These are phyloP conservation scores for Moringa oleifera DNA, from an alignment of 345 rosid genomes.

Conservation along the genomic window DNA sequence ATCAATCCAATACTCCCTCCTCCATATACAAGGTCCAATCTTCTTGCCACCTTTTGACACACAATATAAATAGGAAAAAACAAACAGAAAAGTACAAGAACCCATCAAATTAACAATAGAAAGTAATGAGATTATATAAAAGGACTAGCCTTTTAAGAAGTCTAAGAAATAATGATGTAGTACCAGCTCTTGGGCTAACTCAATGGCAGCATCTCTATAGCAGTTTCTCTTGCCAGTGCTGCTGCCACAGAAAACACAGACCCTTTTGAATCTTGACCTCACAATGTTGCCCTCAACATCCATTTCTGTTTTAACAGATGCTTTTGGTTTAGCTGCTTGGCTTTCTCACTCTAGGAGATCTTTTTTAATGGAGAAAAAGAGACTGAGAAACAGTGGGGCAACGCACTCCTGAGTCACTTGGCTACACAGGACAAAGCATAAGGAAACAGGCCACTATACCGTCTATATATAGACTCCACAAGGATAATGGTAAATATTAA, in stretches of 20 bases:
- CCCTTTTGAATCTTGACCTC: constrained; percentile 70
- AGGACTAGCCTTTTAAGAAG: not conserved
- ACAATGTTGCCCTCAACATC: constrained; percentile 23
- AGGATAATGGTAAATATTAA: not conserved
- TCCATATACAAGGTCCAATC: constrained; percentile 85
- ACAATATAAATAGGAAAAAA: constrained; percentile 2
- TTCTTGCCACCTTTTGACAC: constrained; percentile 47
- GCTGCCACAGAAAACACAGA: constrained; percentile 83
- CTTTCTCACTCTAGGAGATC: not conserved
- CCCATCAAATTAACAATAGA: not conserved
- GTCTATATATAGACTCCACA: constrained; percentile 9
- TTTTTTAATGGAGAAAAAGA: no score
- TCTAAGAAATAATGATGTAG: not conserved
- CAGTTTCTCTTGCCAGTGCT: constrained; percentile 78
- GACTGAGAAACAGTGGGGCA: not conserved
- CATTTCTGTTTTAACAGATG: constrained; percentile 3
- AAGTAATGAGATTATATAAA: not conserved
- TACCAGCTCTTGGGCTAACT: constrained; percentile 84
- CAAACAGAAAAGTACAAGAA: not conserved
- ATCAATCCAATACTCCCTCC: constrained; percentile 95
- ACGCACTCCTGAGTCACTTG: constrained; percentile 16
- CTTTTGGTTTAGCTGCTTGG: not conserved
- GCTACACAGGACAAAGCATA: not conserved
- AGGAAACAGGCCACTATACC: constrained; percentile 2
- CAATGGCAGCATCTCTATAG: constrained; percentile 75